Percentiles rank a stretch among this genome's conserved stretches.
Conservation (phyloP, 2,329 filamentous ascomycete genomes). For the Exserohilum rostratum region DNA sequence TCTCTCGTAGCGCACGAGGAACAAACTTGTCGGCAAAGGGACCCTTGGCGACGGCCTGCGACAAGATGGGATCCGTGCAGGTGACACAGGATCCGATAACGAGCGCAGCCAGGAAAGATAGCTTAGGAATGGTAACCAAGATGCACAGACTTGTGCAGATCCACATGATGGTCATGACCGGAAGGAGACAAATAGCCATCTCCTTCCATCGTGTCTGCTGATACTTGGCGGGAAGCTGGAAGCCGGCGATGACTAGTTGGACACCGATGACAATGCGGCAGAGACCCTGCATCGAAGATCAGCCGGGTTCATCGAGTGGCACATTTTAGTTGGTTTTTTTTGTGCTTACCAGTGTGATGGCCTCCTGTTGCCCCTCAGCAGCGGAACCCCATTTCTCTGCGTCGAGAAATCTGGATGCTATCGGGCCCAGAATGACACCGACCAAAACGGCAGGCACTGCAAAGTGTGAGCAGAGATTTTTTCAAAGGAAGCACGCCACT, state of each 20-base stretch:
- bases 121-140: conserved; percentile 60
- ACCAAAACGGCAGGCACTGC: conserved; percentile 54
- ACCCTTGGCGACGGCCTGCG: conserved; percentile 67
- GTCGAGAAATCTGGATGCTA: conserved; percentile 61
- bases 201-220: conserved; percentile 58
- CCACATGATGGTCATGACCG: conserved; percentile 69
- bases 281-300: conserved; percentile 48
- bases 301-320: background rate
- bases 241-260: conserved; percentile 68
- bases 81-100: conserved; percentile 67
- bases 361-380: conserved; percentile 42
- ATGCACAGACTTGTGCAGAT: conserved; percentile 63
- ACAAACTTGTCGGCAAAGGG: conserved; percentile 69
- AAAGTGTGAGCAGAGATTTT: background rate
- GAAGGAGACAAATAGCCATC: conserved; percentile 61
- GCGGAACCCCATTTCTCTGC: conserved; percentile 48
- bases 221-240: conserved; percentile 66
- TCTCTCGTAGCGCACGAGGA: conserved; percentile 61
- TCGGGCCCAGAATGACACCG: conserved; percentile 62
- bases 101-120: conserved; percentile 57
- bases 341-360: conserved; percentile 51
- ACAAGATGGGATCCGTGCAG: conserved; percentile 67
- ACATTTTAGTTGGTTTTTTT: background rate
- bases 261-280: conserved; percentile 67
- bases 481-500: background rate